A percentile compares a stretch with the other conserved stretches of the same genome.
Conservation (phyloP, 441 rosid genomes). For the Erodium trifolium region DNA sequence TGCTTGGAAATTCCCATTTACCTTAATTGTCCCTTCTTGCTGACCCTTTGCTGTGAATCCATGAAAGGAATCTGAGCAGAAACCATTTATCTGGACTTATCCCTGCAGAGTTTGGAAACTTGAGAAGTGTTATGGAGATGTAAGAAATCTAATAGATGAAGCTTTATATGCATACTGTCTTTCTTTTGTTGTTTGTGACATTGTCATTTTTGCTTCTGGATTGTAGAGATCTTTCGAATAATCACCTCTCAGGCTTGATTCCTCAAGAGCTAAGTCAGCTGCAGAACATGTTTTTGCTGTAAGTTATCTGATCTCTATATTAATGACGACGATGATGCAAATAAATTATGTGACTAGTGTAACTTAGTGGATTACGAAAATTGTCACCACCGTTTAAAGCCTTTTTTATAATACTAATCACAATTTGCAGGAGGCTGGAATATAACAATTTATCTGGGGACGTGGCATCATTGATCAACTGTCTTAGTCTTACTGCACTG, state of each 20-base stretch:
- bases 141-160: slow-evolving; percentile 28
- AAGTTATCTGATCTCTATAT: slow-evolving; percentile 14
- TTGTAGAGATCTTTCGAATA: slow-evolving; percentile 81
- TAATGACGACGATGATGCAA: too few relatives aligned
- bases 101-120: slow-evolving; percentile 83
- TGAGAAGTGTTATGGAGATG: slow-evolving; percentile 89
- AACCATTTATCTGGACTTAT: slow-evolving; percentile 57
- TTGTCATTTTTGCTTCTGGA: slow-evolving; percentile 15
- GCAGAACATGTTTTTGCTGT: slow-evolving; percentile 68
- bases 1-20: neutral
- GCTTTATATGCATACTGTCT: neutral
- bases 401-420: too few relatives aligned
- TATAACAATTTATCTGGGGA: too few relatives aligned
- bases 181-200: slow-evolving; percentile 16
- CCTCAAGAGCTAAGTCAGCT: slow-evolving; percentile 83
- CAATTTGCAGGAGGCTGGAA: too few relatives aligned
- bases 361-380: too few relatives aligned
- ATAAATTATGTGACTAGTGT: too few relatives aligned
- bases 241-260: slow-evolving; percentile 67
- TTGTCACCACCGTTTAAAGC: too few relatives aligned
- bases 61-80: slow-evolving; percentile 71
- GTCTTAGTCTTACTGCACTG: too few relatives aligned
- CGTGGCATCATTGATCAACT: too few relatives aligned
- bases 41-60: slow-evolving; percentile 8
- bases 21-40: neutral